Evolutionary conservation across 371 early-diverging fungal genomes (phyloP).

Genomic region (Lichtheimia ramosa): DNA sequence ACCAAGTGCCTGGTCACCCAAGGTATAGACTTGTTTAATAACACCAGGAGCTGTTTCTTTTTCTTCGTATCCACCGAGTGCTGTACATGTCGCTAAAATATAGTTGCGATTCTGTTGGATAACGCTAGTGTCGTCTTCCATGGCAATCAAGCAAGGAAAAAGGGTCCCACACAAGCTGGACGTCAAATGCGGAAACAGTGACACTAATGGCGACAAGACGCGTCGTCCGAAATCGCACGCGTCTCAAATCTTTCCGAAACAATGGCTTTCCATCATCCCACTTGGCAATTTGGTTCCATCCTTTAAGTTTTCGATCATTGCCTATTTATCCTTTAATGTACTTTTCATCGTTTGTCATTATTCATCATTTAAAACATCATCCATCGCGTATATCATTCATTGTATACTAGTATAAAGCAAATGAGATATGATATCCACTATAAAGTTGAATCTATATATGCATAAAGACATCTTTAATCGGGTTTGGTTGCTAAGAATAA

Average conservation of each 20-base stretch:
- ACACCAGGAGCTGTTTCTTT: conserved; percentile 31
- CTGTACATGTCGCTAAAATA: conserved; percentile 76
- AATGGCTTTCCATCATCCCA: neutral
- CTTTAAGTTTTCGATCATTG: neutral
- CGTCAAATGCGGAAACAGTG: no score
- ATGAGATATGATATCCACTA: no score
- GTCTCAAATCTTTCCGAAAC: neutral
- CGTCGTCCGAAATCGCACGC: neutral
- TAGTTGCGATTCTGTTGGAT: conserved; percentile 19
- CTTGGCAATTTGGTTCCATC: neutral
- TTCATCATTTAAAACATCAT: no score
- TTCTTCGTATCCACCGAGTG: conserved; percentile 80
- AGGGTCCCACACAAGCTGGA: neutral
- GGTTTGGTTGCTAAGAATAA: no score
- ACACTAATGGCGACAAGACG: neutral
- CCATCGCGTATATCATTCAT: no score
- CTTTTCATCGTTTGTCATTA: no score
- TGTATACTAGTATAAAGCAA: no score
- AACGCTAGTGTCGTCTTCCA: conserved; percentile 24
- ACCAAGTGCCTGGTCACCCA: conserved; percentile 84
- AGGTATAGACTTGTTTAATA: conserved; percentile 57
- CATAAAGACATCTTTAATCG: no score
- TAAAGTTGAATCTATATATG: no score
- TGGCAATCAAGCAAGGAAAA: conserved; percentile 6
- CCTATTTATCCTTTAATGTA: no score